Conservation (phyloP, 2,329 filamentous ascomycete species). For the Talaromyces sp. region DNA sequence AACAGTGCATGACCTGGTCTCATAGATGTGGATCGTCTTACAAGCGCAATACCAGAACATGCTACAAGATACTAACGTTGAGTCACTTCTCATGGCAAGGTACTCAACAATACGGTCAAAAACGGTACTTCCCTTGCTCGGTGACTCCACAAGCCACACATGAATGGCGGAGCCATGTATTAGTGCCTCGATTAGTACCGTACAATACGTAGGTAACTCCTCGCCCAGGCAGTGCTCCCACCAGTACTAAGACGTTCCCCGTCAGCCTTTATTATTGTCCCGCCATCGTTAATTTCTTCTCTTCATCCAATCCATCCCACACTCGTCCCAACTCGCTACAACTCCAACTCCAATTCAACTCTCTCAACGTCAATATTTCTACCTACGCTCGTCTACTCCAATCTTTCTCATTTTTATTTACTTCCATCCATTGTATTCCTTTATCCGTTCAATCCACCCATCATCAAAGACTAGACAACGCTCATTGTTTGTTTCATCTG, state of each 20-base stretch:
- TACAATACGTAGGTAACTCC: conserved; percentile 8
- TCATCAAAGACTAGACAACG: not conserved
- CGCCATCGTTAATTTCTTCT: conserved; percentile 19
- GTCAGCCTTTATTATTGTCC: conserved; percentile 20
- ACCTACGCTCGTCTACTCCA: conserved; percentile 1
- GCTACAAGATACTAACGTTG: conserved; percentile 6
- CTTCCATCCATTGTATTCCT: conserved; percentile 6
- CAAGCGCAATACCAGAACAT: conserved; percentile 1
- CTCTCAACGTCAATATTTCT: not conserved
- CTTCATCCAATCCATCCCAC: conserved; percentile 26
- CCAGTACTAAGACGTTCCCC: conserved; percentile 14
- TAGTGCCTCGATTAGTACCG: conserved; percentile 7
- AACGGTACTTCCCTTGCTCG: conserved; percentile 9
- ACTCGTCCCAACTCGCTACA: conserved; percentile 22
- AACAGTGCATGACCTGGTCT: conserved; percentile 9
- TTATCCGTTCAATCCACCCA: not conserved
- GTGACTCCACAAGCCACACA: not conserved
- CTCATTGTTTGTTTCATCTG: conserved; percentile 3
- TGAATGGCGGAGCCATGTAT: conserved; percentile 10
- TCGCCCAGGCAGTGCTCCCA: conserved; percentile 7
- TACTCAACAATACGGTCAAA: conserved; percentile 15
- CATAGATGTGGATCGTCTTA: not conserved
- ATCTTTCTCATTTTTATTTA: conserved; percentile 6
- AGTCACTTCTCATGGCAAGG: not conserved
- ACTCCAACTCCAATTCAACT: not conserved